phyloP scores from a whole-genome alignment of 2,329 filamentous ascomycete species.

The Beauveria varroae region DNA sequence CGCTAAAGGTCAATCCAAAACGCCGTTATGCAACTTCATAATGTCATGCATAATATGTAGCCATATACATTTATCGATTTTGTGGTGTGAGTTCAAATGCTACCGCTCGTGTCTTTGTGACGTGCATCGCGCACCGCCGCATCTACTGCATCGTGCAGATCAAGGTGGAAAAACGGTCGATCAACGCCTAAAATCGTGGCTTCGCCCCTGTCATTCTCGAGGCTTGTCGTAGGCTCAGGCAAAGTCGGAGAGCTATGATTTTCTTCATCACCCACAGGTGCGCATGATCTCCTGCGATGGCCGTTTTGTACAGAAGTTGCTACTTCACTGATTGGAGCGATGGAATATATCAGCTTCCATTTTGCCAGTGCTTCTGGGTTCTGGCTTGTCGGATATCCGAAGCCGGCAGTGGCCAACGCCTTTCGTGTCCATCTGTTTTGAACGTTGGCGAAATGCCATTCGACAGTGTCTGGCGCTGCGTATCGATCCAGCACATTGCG shows the following conservation, averaged over 20 bases:
- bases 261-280: conserved; percentile 13
- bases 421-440: conserved; percentile 50
- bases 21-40: not conserved
- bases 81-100: not conserved
- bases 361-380: conserved; percentile 20
- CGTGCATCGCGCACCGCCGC: conserved; percentile 23
- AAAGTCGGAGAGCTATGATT: conserved; percentile 3
- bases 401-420: conserved; percentile 48
- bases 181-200: conserved; percentile 32
- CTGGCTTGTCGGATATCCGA: conserved; percentile 36
- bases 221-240: not conserved
- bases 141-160: conserved; percentile 35
- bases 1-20: not conserved
- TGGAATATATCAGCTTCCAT: conserved; percentile 28
- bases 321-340: conserved; percentile 19
- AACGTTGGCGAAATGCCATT: conserved; percentile 49
- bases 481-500: conserved; percentile 47
- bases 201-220: not conserved
- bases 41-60: not conserved
- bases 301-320: not conserved
- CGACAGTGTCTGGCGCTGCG: conserved; percentile 37
- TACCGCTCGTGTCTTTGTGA: conserved; percentile 16
- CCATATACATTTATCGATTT: not conserved
- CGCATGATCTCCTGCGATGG: not conserved
- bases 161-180: conserved; percentile 40